phyloP scores from a whole-genome alignment of 495 filamentous ascomycete genomes.

The Melanomma pulvis-pyrius region DNA sequence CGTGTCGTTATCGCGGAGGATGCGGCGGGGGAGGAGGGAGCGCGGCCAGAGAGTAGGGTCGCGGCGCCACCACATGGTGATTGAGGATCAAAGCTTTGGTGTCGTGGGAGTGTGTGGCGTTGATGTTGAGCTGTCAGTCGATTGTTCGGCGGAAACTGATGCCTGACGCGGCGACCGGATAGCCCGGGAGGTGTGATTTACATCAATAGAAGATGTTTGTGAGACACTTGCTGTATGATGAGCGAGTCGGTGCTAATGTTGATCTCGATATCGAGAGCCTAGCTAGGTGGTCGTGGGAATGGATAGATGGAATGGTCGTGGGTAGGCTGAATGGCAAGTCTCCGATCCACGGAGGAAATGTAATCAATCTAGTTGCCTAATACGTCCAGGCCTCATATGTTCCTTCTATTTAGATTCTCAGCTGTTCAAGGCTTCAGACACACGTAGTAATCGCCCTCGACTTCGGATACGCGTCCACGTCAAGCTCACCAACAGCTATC shows the following conservation, averaged over 20 bases:
- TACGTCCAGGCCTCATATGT: not conserved
- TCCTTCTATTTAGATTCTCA: not conserved
- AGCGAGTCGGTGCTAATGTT: too few species aligned
- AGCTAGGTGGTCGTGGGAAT: too few species aligned
- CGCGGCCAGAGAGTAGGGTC: conserved; percentile 18
- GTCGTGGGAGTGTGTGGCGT: not conserved
- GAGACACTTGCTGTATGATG: too few species aligned
- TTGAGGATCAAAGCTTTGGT: not conserved
- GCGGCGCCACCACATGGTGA: conserved; percentile 19
- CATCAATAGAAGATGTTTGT: too few species aligned
- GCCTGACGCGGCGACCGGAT: not conserved
- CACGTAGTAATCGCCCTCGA: not conserved
- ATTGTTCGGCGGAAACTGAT: not conserved
- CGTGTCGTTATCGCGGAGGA: conserved; percentile 9
- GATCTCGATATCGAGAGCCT: too few species aligned
- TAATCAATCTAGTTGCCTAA: not conserved
- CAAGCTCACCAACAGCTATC: not conserved
- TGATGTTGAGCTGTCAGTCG: not conserved
- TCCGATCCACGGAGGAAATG: too few species aligned
- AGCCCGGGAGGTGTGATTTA: too few species aligned
- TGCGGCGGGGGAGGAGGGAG: conserved; percentile 13
- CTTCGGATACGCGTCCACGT: not conserved
- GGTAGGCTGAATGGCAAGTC: not conserved
- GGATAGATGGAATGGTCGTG: not conserved
- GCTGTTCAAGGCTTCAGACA: not conserved